Evolutionary conservation across 306 rosid species (phyloP), one percentile per base, ranked within the genome.

Genomic region (Lupinus albus): DNA sequence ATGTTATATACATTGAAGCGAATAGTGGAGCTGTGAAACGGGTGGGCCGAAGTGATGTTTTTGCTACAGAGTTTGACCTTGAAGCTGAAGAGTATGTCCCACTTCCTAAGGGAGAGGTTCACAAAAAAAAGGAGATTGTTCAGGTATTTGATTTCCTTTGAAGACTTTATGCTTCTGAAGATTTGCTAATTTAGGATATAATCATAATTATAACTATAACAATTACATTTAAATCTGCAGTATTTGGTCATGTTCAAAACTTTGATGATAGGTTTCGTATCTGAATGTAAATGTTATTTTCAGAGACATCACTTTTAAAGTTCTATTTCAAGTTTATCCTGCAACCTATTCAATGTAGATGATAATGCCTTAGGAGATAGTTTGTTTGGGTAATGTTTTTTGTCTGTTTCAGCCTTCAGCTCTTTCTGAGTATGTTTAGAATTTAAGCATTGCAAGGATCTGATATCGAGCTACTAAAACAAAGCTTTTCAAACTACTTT

Each of bases 81-180:
- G 98, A 93, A 76, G 98, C 98, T 28, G 98, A 93, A 71, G 98
- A 93, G 76, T 93, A 93, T 72, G 97, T 93, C 64, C 97, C 98
- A 48, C 96, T 93, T 80, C 97, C 98, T 30, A 93, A 93, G 84
- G 98, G 98, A 54, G 98, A 93, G 83, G 98, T 93, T 79, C 98
- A 93, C 82, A 93, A 93, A 55, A 89, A 86, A 81, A 92, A 93
- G 74, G 98, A 93, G 79, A 89, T 93, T 71, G 97, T 93, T 65
- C 94, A 93, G 98, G 95, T 92, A 82, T 84, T 81, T 47, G 11
- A 20, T 20, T 20, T 20, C 25, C 39, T 54, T 71, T 61, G 67
- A 70, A 48, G 20, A 62, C 70, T 28, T 58, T 51, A n/a, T 28
- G 18, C 53, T 61, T 16, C 59, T 63, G 21, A 48, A 52, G 28